Evolutionary conservation across 352 stramenopile genomes (phyloP).

Genomic region (Phytophthora quininea): DNA sequence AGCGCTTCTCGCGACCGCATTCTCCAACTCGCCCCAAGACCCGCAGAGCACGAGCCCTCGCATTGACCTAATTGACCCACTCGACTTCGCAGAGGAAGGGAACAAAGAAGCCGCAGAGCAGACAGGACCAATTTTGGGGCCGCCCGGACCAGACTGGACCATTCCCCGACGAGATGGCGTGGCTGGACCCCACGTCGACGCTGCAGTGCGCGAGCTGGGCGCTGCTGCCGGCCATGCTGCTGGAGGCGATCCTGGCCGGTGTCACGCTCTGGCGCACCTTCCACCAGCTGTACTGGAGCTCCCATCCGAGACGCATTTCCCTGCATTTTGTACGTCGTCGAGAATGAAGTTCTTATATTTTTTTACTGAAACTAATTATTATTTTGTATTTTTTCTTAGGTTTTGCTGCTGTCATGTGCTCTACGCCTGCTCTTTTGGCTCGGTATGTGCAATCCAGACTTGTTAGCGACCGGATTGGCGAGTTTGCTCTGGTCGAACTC

Average conservation of each 20-base stretch:
- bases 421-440: conserved; percentile 56
- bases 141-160: neutral
- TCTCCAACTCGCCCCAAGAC: neutral
- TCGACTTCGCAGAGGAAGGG: neutral
- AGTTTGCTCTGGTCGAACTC: conserved; percentile 68
- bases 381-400: conserved; percentile 27
- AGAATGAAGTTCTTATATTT: conserved; percentile 11
- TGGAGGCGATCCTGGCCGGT: conserved; percentile 46
- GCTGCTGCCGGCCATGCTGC: conserved; percentile 52
- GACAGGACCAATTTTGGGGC: neutral
- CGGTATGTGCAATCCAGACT: conserved; percentile 31
- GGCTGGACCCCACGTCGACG: conserved; percentile 29
- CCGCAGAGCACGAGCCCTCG: neutral
- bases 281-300: conserved; percentile 70
- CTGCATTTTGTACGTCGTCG: conserved; percentile 53
- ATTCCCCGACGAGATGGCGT: conserved; percentile 42
- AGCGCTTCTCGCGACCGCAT: neutral
- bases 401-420: conserved; percentile 47
- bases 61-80: neutral
- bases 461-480: conserved; percentile 44
- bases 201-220: conserved; percentile 49
- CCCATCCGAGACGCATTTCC: conserved; percentile 58
- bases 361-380: conserved; percentile 16
- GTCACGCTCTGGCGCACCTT: conserved; percentile 60
- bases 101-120: neutral